Base-by-base conservation (phyloP, 371 early-diverging fungal genomes). In the Dentiscutata heterogama region DNA sequence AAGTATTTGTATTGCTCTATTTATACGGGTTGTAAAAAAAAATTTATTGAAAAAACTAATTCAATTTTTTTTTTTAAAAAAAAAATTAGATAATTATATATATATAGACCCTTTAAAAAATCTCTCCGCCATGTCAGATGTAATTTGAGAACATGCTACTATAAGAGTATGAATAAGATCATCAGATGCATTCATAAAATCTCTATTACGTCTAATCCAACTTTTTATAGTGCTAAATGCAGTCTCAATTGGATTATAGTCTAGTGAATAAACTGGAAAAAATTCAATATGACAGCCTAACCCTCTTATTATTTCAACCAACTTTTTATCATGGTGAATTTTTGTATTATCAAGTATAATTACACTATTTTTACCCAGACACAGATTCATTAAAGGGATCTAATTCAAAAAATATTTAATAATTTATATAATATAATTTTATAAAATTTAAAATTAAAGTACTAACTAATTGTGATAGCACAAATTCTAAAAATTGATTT, bases 211-310 rank as follows among this genome's bases (percentile, higher is more conserved):
- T 72, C 20, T 72, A 20, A 76, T 58, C 29, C 56, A 76, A 35
- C 16, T 35, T 72, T 72, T 51, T n/a, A 73, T 73, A 73, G 74
- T 73, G 27, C 25, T 27, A 73, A 54, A 54, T 73, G 56, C 63
- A 29, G n/a, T 58, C 29, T 77, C 29, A 5, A 63, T 77, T 6
- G 25, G 77, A 50, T 61, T 77, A 39, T 39, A 77, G 61, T 77
- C 63, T 51, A 63, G 25, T 13, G 25, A 77, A 63, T 63, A 77
- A 11, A 63, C 2, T 22, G 42, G 46, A 77, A 77, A 25, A 77
- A 77, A 77, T 25, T 39, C 5, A 18, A 77, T 35, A 63, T 18
- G 27, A 46, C 20, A 25, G 22, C 46, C 63, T 63, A 77, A 63
- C 13, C 14, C 42, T 77, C 60, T 50, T 13, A 77, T 20, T 6